These are phyloP conservation scores for Thozetella sp. DNA, from an alignment of 495 filamentous ascomycete species.

Conservation along the genomic window DNA sequence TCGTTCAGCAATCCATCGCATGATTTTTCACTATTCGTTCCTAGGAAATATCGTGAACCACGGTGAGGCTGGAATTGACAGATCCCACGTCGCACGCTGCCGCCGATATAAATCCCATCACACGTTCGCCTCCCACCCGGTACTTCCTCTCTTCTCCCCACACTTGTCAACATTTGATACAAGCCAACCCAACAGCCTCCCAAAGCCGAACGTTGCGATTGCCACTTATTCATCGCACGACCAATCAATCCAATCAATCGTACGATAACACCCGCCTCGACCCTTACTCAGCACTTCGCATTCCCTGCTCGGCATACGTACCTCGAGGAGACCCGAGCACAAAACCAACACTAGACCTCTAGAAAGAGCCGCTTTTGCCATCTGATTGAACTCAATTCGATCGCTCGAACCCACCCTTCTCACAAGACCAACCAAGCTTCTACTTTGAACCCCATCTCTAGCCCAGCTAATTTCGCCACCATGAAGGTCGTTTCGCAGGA, in stretches of 20 bases:
- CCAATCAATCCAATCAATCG: neutral
- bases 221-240: neutral
- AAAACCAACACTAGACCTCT: no score
- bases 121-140: neutral
- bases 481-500: constrained; percentile 97
- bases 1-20: neutral
- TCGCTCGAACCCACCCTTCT: neutral
- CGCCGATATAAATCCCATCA: neutral
- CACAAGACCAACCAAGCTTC: constrained; percentile 4
- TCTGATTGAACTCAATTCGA: neutral
- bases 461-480: constrained; percentile 29
- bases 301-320: neutral
- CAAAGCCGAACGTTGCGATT: no score
- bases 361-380: no score
- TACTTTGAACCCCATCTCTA: neutral
- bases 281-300: neutral
- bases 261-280: neutral
- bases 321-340: neutral
- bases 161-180: neutral
- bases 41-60: constrained; percentile 2
- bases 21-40: constrained; percentile 3
- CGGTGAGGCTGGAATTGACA: neutral
- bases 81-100: neutral
- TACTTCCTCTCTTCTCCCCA: no score
- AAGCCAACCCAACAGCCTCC: neutral